These are phyloP conservation scores for Ustilaginoidea virens DNA, from an alignment of 2,329 filamentous ascomycete genomes.

Conservation along the genomic window DNA sequence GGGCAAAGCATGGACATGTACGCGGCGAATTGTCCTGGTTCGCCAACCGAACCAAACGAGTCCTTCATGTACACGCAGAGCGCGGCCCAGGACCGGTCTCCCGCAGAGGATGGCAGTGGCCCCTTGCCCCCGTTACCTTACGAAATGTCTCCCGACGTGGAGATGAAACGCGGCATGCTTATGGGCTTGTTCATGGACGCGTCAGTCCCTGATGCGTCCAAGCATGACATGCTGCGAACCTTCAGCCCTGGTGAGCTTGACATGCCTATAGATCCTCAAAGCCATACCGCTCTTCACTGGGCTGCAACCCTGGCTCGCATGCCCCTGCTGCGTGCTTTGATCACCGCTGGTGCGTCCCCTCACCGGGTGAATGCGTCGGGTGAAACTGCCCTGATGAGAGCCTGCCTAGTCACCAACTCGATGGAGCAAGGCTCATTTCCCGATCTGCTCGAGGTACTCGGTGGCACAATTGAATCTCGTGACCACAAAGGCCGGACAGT, in stretches of 20 bases:
- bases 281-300: conserved; percentile 90
- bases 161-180: conserved; percentile 66
- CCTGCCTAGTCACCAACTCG: conserved; percentile 86
- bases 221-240: conserved; percentile 61
- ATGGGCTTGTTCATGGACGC: conserved; percentile 73
- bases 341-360: conserved; percentile 73
- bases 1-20: conserved; percentile 30
- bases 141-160: conserved; percentile 46
- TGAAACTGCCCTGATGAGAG: conserved; percentile 85
- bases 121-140: conserved; percentile 51
- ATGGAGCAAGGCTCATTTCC: conserved; percentile 84
- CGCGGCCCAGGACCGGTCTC: conserved; percentile 24
- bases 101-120: conserved; percentile 35
- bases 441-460: conserved; percentile 75
- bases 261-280: conserved; percentile 77
- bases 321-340: conserved; percentile 64
- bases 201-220: conserved; percentile 50
- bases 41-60: conserved; percentile 67
- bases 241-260: conserved; percentile 73
- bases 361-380: conserved; percentile 78
- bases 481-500: conserved; percentile 85
- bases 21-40: conserved; percentile 41
- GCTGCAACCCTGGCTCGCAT: conserved; percentile 84
- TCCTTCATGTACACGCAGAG: conserved; percentile 55
- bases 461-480: conserved; percentile 76